phyloP scores from a whole-genome alignment of 2,329 filamentous ascomycete species.

The Simplicillium sp. region DNA sequence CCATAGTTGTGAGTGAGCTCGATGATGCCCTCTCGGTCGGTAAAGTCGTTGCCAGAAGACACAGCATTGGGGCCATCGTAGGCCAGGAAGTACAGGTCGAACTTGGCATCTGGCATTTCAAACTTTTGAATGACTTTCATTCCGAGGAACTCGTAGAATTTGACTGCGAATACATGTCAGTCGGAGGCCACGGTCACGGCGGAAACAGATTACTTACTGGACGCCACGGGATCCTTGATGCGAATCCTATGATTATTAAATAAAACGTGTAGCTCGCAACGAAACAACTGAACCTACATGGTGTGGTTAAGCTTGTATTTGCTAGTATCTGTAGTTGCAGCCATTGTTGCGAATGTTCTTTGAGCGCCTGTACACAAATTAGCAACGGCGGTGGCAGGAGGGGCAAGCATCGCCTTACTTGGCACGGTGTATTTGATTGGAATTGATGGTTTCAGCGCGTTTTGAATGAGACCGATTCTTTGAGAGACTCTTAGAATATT shows the following conservation, averaged over 20 bases:
- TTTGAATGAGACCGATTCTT: conserved; percentile 2
- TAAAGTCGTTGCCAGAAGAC: conserved; percentile 61
- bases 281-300: conserved; percentile 48
- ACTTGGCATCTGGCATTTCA: conserved; percentile 77
- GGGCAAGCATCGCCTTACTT: not conserved
- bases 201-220: conserved; percentile 35
- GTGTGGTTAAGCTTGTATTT: conserved; percentile 85
- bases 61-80: conserved; percentile 70
- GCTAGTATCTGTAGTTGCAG: conserved; percentile 60
- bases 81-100: conserved; percentile 90
- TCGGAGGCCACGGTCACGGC: not conserved
- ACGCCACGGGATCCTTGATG: conserved; percentile 86
- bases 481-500: conserved; percentile 5
- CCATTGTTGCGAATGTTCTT: conserved; percentile 40
- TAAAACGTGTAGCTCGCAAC: not conserved
- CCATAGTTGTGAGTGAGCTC: conserved; percentile 83
- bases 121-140: conserved; percentile 77
- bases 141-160: conserved; percentile 91
- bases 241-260: conserved; percentile 56
- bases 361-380: not conserved
- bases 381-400: not conserved
- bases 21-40: conserved; percentile 81
- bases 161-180: conserved; percentile 39
- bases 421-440: too few species aligned
- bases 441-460: too few species aligned